Conservation (phyloP, 2,329 filamentous ascomycete genomes). For the Beauveria sp. region DNA sequence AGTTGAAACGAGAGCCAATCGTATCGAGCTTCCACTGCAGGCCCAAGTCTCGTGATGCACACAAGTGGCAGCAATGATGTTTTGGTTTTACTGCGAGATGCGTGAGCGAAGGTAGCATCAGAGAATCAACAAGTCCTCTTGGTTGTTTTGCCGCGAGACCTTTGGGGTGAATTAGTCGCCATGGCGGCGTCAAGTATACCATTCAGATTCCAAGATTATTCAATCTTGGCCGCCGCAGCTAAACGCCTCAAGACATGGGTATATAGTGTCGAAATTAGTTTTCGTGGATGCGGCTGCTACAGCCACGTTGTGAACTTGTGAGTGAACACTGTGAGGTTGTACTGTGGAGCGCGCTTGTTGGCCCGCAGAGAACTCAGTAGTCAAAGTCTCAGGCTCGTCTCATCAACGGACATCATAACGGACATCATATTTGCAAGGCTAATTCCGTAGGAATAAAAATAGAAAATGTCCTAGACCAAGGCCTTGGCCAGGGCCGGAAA, state of each 20-base stretch:
- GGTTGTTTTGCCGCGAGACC: neutral
- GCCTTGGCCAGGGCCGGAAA: too few relatives aligned
- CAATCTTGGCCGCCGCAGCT: neutral
- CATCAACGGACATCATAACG: neutral
- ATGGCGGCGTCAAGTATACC: neutral
- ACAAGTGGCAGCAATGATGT: neutral
- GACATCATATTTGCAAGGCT: neutral
- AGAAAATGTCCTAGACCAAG: neutral
- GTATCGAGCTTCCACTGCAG: neutral
- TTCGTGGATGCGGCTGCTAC: neutral
- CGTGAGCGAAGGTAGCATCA: neutral
- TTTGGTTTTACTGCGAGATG: neutral
- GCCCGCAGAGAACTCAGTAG: neutral
- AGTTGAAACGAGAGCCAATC: neutral
- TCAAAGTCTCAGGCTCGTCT: neutral
- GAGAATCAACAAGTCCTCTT: neutral
- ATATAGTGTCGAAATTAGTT: neutral
- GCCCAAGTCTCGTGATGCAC: neutral
- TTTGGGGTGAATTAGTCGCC: neutral
- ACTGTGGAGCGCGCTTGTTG: neutral
- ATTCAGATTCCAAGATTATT: neutral
- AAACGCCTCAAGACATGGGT: neutral
- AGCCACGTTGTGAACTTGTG: neutral
- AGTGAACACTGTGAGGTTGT: neutral
- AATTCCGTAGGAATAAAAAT: neutral